Percentiles rank a stretch among this genome's conserved stretches.
Conservation (phyloP, 106 monocot species). For the Dendrobium nobile region DNA sequence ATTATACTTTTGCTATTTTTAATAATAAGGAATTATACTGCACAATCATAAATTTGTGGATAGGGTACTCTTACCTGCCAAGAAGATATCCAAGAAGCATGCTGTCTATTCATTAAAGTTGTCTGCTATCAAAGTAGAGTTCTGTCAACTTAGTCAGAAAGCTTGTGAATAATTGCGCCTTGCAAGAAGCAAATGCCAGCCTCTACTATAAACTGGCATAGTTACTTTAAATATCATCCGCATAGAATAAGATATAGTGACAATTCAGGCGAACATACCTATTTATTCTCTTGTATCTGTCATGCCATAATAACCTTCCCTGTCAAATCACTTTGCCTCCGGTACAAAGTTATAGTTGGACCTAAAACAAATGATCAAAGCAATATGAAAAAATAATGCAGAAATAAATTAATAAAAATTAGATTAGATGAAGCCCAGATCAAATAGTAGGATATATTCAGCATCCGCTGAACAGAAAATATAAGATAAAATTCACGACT, state of each 20-base stretch:
- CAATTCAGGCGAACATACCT: not conserved
- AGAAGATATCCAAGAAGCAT: constrained; percentile 4
- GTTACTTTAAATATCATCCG: not conserved
- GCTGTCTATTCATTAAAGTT: constrained; percentile 7
- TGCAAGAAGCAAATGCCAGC: not conserved
- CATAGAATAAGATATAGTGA: not conserved
- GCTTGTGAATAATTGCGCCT: not conserved
- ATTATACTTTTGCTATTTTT: too few species aligned
- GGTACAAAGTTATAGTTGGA: not conserved
- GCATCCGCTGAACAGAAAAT: not conserved
- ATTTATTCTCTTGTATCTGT: constrained; percentile 1
- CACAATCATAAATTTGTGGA: constrained; percentile 1
- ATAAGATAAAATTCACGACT: not conserved
- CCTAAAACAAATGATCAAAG: not conserved
- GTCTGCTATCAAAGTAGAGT: not conserved
- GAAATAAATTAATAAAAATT: not conserved
- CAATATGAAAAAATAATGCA: not conserved
- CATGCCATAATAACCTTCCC: not conserved
- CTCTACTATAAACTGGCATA: not conserved
- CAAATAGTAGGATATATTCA: not conserved
- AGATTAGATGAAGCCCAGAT: not conserved
- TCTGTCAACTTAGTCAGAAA: constrained; percentile 4
- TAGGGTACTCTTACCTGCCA: not conserved
- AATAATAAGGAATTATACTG: not conserved
- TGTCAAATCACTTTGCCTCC: not conserved